These are phyloP conservation scores for Stromatinia cepivora DNA, from an alignment of 2,329 filamentous ascomycete genomes.

Conservation along the genomic window DNA sequence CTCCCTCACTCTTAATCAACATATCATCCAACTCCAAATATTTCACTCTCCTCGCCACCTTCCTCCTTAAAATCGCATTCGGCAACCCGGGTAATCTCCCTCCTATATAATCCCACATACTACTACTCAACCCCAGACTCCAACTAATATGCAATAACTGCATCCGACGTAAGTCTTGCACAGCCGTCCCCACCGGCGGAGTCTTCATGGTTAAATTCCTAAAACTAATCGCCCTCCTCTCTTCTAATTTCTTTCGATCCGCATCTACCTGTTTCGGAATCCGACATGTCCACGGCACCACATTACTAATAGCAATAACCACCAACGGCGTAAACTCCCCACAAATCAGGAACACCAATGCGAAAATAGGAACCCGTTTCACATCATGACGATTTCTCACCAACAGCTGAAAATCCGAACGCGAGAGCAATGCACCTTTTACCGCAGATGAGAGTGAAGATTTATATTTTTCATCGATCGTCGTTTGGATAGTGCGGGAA, in stretches of 20 bases:
- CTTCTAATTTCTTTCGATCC: slow-evolving; percentile 56
- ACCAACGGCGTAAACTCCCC: slow-evolving; percentile 86
- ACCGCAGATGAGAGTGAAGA: slow-evolving; percentile 40
- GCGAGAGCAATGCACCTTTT: slow-evolving; percentile 48
- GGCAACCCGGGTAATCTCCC: slow-evolving; percentile 43
- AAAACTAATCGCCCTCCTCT: slow-evolving; percentile 52
- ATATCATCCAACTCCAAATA: slow-evolving; percentile 72
- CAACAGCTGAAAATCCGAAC: slow-evolving; percentile 71
- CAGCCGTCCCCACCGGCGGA: slow-evolving; percentile 21
- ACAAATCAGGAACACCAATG: slow-evolving; percentile 70
- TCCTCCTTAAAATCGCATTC: slow-evolving; percentile 53
- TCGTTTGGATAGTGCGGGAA: slow-evolving; percentile 47
- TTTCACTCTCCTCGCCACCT: slow-evolving; percentile 55
- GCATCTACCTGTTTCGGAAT: slow-evolving; percentile 73
- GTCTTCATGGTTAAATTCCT: slow-evolving; percentile 41
- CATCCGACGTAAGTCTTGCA: slow-evolving; percentile 41
- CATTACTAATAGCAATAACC: slow-evolving; percentile 65
- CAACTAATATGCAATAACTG: slow-evolving; percentile 46
- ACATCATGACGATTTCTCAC: slow-evolving; percentile 70
- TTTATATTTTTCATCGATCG: slow-evolving; percentile 47
- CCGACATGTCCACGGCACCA: slow-evolving; percentile 79
- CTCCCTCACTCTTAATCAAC: slow-evolving; percentile 65
- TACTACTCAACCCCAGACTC: slow-evolving; percentile 45
- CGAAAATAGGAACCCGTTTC: slow-evolving; percentile 76
- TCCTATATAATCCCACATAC: slow-evolving; percentile 48